These are phyloP conservation scores for Globisporangium carolinianum DNA, from an alignment of 352 stramenopile species.

Conservation along the genomic window DNA sequence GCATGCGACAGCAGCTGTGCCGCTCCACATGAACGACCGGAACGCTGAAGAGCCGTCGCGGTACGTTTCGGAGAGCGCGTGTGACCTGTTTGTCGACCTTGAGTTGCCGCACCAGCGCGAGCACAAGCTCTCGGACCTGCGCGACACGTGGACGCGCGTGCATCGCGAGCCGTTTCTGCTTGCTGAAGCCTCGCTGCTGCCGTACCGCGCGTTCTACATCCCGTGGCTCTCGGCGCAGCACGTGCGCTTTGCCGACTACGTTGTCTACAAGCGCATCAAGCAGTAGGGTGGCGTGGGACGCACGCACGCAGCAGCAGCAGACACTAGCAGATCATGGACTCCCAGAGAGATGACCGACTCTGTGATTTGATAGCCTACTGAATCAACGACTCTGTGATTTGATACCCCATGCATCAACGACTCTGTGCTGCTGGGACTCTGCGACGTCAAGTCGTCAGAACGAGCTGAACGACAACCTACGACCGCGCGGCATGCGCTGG, in stretches of 20 bases:
- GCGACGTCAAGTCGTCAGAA: too few species aligned
- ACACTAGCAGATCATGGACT: neutral
- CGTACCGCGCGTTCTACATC: slow-evolving; percentile 76
- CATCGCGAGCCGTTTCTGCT: slow-evolving; percentile 54
- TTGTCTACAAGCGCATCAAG: slow-evolving; percentile 51
- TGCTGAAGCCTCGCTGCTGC: slow-evolving; percentile 48
- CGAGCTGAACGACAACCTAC: too few species aligned
- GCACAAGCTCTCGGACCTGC: slow-evolving; percentile 55
- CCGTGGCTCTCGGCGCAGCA: slow-evolving; percentile 48
- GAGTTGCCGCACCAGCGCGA: slow-evolving; percentile 56
- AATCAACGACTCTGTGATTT: too few species aligned
- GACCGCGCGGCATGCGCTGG: slow-evolving; percentile 3
- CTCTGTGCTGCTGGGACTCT: too few species aligned
- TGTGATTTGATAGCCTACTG: too few species aligned
- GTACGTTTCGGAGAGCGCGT: slow-evolving; percentile 74
- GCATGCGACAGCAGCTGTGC: slow-evolving; percentile 54
- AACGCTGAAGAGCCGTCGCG: slow-evolving; percentile 89
- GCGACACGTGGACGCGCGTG: slow-evolving; percentile 42
- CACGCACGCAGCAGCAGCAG: neutral
- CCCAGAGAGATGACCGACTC: neutral
- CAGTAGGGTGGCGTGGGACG: neutral
- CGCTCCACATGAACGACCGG: slow-evolving; percentile 90
- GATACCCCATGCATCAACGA: too few species aligned
- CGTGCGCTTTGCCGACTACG: slow-evolving; percentile 52
- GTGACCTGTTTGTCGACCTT: slow-evolving; percentile 89